A percentile compares a stretch with the other conserved stretches of the same genome.
phyloP scores from a whole-genome alignment of 805 yeast genomes.

The Nakazawaea wyomingensis region DNA sequence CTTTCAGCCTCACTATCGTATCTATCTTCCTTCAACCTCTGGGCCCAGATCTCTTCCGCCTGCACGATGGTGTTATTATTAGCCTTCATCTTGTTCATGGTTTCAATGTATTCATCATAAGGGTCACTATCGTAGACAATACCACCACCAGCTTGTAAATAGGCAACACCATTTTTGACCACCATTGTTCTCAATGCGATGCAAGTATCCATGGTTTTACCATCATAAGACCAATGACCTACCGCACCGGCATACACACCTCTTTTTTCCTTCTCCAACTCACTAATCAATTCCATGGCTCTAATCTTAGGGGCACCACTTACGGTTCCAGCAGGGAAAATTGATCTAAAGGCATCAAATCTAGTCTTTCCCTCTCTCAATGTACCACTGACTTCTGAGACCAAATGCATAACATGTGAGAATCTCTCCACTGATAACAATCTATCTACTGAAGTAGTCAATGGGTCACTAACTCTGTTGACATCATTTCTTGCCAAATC shows the following conservation, averaged over 20 bases:
- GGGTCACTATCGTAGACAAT: conserved; percentile 95
- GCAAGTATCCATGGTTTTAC: conserved; percentile 94
- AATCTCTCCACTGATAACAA: conserved; percentile 87
- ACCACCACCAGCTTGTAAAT: conserved; percentile 98
- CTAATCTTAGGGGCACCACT: conserved; percentile 97
- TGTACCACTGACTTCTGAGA: conserved; percentile 90
- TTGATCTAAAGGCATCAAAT: conserved; percentile 95
- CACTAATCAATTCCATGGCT: conserved; percentile 93
- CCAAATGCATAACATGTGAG: conserved; percentile 95
- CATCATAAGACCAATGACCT: conserved; percentile 96
- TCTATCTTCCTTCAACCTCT: conserved; percentile 27
- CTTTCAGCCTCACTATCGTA: conserved; percentile 20
- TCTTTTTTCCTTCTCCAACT: conserved; percentile 84
- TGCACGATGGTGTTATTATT: conserved; percentile 86
- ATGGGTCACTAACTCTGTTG: conserved; percentile 89
- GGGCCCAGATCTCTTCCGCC: conserved; percentile 78
- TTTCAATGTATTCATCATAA: conserved; percentile 90
- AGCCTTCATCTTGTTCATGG: conserved; percentile 95
- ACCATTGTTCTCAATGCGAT: conserved; percentile 98
- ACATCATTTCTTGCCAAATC: conserved; percentile 96
- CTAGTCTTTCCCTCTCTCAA: conserved; percentile 78
- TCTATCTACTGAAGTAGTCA: conserved; percentile 79
- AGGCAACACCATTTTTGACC: conserved; percentile 82
- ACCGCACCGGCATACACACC: conserved; percentile 99
- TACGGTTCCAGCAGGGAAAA: conserved; percentile 99